These are phyloP conservation scores for Fusarium xyrophilum DNA, from an alignment of 2,329 filamentous ascomycete genomes.

Conservation along the genomic window DNA sequence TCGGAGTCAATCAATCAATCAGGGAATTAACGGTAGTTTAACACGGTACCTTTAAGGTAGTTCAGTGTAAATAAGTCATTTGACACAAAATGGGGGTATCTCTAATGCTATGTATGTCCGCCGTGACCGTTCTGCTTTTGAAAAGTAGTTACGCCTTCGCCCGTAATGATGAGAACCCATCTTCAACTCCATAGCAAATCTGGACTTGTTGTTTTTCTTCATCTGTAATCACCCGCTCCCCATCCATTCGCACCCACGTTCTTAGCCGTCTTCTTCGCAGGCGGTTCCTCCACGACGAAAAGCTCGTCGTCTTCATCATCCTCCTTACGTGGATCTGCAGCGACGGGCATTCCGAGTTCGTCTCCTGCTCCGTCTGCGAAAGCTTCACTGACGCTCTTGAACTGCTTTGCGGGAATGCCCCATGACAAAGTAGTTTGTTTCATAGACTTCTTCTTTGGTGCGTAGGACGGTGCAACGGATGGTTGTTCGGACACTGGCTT, in stretches of 20 bases:
- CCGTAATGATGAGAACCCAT: background rate
- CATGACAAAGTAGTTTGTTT: conserved; percentile 38
- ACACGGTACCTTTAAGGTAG: background rate
- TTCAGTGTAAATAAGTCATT: conserved; percentile 1
- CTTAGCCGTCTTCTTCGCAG: conserved; percentile 16
- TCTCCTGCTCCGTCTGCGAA: conserved; percentile 37
- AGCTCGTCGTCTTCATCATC: conserved; percentile 36
- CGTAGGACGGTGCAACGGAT: background rate
- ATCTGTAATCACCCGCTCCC: conserved; percentile 5
- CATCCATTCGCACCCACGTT: background rate
- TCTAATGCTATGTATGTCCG: conserved; percentile 26
- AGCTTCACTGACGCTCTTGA: conserved; percentile 43
- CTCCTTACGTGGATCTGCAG: background rate
- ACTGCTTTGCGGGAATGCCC: conserved; percentile 32
- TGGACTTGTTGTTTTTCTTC: background rate
- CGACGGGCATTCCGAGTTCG: background rate
- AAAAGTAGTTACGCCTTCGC: conserved; percentile 7
- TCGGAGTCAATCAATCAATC: background rate
- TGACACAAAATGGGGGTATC: conserved; percentile 32
- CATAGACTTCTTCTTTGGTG: conserved; percentile 30
- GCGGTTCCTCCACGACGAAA: conserved; percentile 43
- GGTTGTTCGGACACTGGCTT: conserved; percentile 28
- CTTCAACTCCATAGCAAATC: background rate
- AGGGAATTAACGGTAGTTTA: background rate
- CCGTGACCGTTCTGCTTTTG: conserved; percentile 12